Evolutionary conservation across 129 eudicot species (phyloP).

Genomic region (Flaveria trinervia): DNA sequence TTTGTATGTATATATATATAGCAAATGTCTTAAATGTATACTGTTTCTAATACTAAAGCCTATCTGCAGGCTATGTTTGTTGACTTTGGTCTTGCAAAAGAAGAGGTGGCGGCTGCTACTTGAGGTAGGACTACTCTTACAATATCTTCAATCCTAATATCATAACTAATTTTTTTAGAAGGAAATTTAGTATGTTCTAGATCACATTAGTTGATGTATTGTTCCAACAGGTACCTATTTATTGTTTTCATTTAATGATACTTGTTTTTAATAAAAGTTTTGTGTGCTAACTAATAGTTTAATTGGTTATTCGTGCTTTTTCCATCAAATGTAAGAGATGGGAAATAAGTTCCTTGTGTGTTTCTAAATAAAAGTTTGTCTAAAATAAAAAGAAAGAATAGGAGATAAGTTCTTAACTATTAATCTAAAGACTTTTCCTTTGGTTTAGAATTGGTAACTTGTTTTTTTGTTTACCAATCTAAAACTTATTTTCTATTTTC

Average conservation of each 20-base stretch:
- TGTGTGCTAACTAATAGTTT: neutral
- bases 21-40: neutral
- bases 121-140: constrained; percentile 53
- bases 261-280: neutral
- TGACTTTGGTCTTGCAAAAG: constrained; percentile 98
- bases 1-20: neutral
- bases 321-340: neutral
- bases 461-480: neutral
- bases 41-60: neutral
- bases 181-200: neutral
- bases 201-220: neutral
- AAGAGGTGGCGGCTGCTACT: constrained; percentile 86
- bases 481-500: constrained; percentile 3
- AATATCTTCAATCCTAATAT: neutral
- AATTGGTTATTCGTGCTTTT: neutral
- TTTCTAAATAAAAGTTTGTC: neutral
- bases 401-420: neutral
- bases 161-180: neutral
- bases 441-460: constrained; percentile 7
- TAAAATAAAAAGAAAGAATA: neutral
- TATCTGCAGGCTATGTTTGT: constrained; percentile 92
- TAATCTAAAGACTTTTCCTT: neutral
- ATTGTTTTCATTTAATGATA: neutral
- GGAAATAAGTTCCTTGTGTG: constrained; percentile 11
- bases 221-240: neutral